phyloP scores from a whole-genome alignment of 345 rosid genomes.

The Microcos paniculata region DNA sequence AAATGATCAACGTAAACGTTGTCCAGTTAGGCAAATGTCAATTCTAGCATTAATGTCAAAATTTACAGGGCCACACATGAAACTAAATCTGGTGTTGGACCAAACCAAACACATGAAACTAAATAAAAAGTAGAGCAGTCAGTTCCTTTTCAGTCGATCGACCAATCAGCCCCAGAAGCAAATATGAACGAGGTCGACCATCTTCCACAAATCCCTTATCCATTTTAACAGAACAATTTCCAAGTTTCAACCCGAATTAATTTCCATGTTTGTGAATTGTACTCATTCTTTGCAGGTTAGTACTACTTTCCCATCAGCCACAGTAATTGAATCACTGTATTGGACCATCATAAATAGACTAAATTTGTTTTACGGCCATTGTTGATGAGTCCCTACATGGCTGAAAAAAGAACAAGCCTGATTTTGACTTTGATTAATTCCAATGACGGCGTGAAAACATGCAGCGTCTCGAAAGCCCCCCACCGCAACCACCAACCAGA shows the following conservation, averaged over 20 bases:
- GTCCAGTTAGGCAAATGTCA: neutral
- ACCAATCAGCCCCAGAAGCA: neutral
- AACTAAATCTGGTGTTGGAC: too few species aligned
- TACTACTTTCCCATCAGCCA: too few species aligned
- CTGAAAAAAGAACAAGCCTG: neutral
- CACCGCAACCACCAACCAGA: neutral
- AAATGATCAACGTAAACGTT: neutral
- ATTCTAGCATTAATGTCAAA: neutral
- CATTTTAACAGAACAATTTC: neutral
- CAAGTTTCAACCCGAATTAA: neutral
- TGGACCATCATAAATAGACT: neutral
- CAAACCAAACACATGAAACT: neutral
- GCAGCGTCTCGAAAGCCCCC: neutral
- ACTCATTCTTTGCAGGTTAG: too few species aligned
- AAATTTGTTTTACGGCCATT: too few species aligned
- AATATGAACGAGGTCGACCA: neutral
- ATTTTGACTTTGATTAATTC: neutral
- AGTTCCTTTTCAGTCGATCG: neutral
- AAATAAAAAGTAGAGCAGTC: neutral
- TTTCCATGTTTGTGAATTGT: neutral
- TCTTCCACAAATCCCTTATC: neutral
- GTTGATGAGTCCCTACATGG: too few species aligned
- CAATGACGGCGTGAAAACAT: neutral
- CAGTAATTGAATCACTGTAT: neutral
- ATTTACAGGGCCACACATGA: too few species aligned